A percentile compares a stretch with the other conserved stretches of the same genome.
Conservation (phyloP, 208 protist species). For the Leishmania arabica region DNA sequence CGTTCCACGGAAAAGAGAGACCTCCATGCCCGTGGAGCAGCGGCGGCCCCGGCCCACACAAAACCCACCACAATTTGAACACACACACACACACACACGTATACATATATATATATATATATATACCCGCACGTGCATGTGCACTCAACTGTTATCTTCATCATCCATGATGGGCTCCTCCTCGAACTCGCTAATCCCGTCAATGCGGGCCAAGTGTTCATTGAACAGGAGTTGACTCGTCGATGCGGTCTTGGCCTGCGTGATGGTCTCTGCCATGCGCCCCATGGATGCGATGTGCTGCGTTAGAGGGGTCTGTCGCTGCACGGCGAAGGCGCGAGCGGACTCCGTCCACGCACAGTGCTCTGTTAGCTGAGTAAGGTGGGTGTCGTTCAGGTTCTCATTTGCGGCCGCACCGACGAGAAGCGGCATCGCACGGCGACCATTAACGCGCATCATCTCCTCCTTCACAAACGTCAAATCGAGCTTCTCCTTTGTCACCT, state of each 20-base stretch:
- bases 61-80: too few species aligned
- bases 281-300: slow-evolving; percentile 87
- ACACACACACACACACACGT: background rate
- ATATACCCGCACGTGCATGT: background rate
- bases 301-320: slow-evolving; percentile 82
- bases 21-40: background rate
- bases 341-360: slow-evolving; percentile 86
- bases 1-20: background rate
- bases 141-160: slow-evolving; percentile 29
- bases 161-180: slow-evolving; percentile 76
- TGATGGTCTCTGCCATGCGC: slow-evolving; percentile 86
- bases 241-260: slow-evolving; percentile 58
- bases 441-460: slow-evolving; percentile 90
- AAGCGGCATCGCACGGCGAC: slow-evolving; percentile 80
- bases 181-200: slow-evolving; percentile 84
- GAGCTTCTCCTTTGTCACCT: slow-evolving; percentile 84
- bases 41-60: background rate
- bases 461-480: slow-evolving; percentile 81
- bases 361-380: slow-evolving; percentile 80
- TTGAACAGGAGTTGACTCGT: slow-evolving; percentile 75
- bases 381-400: slow-evolving; percentile 57
- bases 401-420: slow-evolving; percentile 70
- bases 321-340: slow-evolving; percentile 74
- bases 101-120: background rate
- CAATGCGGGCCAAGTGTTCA: slow-evolving; percentile 76